These are phyloP conservation scores for Kazachstania africana DNA, from an alignment of 805 yeast species.

Conservation along the genomic window DNA sequence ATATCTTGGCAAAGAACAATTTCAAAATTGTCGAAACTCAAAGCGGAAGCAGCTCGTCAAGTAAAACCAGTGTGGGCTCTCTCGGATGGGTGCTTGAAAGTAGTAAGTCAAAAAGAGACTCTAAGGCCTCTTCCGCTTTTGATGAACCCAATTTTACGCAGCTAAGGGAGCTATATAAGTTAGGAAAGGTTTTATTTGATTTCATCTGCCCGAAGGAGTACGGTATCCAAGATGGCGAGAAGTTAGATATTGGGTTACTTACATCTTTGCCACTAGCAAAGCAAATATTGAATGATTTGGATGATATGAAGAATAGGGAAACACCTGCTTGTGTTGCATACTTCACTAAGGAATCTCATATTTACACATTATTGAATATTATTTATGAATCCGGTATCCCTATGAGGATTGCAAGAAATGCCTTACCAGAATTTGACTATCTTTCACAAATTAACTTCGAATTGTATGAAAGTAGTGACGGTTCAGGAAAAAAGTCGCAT, in stretches of 20 bases:
- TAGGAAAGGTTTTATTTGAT: slow-evolving; percentile 89
- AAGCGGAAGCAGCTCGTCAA: slow-evolving; percentile 6
- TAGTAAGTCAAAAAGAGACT: slow-evolving; percentile 15
- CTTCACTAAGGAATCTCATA: slow-evolving; percentile 94
- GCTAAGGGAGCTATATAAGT: slow-evolving; percentile 75
- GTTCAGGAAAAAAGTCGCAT: slow-evolving; percentile 64
- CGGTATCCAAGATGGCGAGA: slow-evolving; percentile 91
- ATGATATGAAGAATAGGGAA: slow-evolving; percentile 64
- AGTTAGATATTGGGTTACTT: slow-evolving; percentile 86
- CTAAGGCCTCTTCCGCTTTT: slow-evolving; percentile 35
- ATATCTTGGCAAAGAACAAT: slow-evolving; percentile 63
- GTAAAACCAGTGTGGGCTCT: slow-evolving; percentile 41
- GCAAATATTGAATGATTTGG: slow-evolving; percentile 72
- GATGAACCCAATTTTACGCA: slow-evolving; percentile 72
- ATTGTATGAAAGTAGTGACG: slow-evolving; percentile 71
- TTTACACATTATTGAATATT: slow-evolving; percentile 83
- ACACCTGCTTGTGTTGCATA: slow-evolving; percentile 79
- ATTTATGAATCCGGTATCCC: slow-evolving; percentile 88
- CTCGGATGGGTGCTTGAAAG: slow-evolving; percentile 60
- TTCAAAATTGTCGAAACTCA: slow-evolving; percentile 41
- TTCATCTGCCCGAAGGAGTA: slow-evolving; percentile 98
- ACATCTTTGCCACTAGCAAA: slow-evolving; percentile 90
- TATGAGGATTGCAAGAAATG: slow-evolving; percentile 90
- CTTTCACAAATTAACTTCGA: slow-evolving; percentile 91
- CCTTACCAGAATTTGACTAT: slow-evolving; percentile 91